Conservation (phyloP, 2,329 filamentous ascomycete species). For the Fusarium napiforme region DNA sequence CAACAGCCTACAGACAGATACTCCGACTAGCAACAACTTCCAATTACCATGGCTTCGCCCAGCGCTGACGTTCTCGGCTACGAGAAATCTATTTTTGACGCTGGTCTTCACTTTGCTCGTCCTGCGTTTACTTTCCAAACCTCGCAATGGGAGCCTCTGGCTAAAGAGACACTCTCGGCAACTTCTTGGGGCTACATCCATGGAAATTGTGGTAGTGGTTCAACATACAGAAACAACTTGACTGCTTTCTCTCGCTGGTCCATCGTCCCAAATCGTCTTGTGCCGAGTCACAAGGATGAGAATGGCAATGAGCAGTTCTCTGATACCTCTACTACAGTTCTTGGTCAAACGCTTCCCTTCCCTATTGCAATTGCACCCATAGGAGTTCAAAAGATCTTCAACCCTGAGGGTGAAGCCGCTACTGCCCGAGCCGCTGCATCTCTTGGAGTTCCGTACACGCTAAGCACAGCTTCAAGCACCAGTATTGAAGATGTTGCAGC, state of each 20-base stretch:
- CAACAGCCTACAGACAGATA: too few relatives aligned
- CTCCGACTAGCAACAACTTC: too few relatives aligned
- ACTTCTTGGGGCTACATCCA: conserved; percentile 32
- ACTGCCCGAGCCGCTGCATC: conserved; percentile 9
- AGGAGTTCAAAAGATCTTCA: conserved; percentile 28
- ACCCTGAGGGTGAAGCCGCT: conserved; percentile 12
- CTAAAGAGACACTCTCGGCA: conserved; percentile 17
- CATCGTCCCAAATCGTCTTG: conserved; percentile 5
- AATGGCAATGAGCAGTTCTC: conserved; percentile 22
- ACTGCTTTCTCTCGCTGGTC: conserved; percentile 12
- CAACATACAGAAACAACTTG: conserved; percentile 25
- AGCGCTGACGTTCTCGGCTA: conserved; percentile 14
- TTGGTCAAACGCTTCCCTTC: conserved; percentile 18
- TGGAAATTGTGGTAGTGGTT: conserved; percentile 22
- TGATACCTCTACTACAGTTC: conserved; percentile 10
- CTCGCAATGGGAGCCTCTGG: conserved; percentile 17
- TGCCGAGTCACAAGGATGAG: conserved; percentile 17
- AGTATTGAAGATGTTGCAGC: conserved; percentile 29
- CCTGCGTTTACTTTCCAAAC: conserved; percentile 13
- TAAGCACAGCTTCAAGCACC: conserved; percentile 25
- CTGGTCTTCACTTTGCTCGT: conserved; percentile 10
- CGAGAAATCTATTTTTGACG: conserved; percentile 17
- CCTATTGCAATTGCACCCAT: conserved; percentile 21
- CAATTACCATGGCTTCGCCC: neutral
- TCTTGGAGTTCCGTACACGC: neutral